Percentiles rank a stretch among this genome's conserved stretches.
phyloP scores from a whole-genome alignment of 495 filamentous ascomycete species.

The Coniosporium apollinis region DNA sequence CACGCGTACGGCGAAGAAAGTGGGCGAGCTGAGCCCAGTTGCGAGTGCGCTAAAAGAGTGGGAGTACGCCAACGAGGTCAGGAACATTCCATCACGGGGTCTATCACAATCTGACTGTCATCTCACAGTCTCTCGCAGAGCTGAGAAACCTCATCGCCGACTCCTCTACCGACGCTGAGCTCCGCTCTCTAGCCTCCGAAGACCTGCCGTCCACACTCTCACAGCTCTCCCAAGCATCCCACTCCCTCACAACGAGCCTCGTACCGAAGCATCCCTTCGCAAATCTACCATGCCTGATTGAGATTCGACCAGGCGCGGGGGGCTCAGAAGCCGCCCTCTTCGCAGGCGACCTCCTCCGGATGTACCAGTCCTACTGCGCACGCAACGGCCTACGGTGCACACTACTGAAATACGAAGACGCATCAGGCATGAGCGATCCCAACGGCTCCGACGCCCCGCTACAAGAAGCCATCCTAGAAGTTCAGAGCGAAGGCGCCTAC shows the following conservation, averaged over 20 bases:
- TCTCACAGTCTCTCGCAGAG: conserved; percentile 36
- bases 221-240: conserved; percentile 41
- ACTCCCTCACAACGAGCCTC: conserved; percentile 51
- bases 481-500: conserved; percentile 64
- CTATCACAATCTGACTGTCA: conserved; percentile 8
- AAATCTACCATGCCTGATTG: conserved; percentile 77
- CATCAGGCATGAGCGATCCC: conserved; percentile 26
- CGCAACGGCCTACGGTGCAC: conserved; percentile 40
- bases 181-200: conserved; percentile 53
- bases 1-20: conserved; percentile 50
- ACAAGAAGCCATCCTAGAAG: conserved; percentile 72
- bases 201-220: conserved; percentile 51
- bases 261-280: conserved; percentile 86
- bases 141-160: conserved; percentile 42
- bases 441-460: conserved; percentile 40
- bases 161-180: conserved; percentile 41
- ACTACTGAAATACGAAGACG: conserved; percentile 36
- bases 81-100: conserved; percentile 15
- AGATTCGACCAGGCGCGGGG: conserved; percentile 86
- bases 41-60: conserved; percentile 53
- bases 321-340: conserved; percentile 84
- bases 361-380: conserved; percentile 73
- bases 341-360: conserved; percentile 66
- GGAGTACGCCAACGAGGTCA: conserved; percentile 39
- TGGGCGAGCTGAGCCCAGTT: conserved; percentile 59